Base-by-base conservation (phyloP, 306 rosid genomes). In the Mimosa pudica region DNA sequence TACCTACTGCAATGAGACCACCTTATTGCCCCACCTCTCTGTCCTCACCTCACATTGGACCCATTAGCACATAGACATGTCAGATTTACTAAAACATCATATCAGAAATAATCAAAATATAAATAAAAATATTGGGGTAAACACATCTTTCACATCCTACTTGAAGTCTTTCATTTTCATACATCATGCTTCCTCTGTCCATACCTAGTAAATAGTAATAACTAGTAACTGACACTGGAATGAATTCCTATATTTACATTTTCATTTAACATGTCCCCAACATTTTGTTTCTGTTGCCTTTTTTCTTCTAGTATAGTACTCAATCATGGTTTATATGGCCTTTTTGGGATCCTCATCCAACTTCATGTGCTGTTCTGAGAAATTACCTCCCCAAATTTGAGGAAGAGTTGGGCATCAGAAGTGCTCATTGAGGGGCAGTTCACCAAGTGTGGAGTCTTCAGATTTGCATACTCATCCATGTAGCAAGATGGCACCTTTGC, bases 321-420 rank as follows among this genome's bases (percentile, higher is more conserved):
- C 67, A 30, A 41, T 35, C 79, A 44, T 30, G 58, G 66, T 54
- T 62, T 52, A 70, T 35, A 54, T 48, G 76, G 77, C 46, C 58
- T 73, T 7, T 60, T 58, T 8, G 64, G 10, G 49, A n/a, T 64
- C 10, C 70, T 64, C 46, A 8, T 36, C 68, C 5, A 8, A n/a
- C 46, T 16, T 85, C 82, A 87, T 73, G 30, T 84, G 17, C 93
- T 92, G 86, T 89, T 90, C 61, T 86, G 97, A 65, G 97, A 89
- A 71, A 92, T 92, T 41, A 92, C 94, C 92, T 92, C 97, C 44
- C 97, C 97, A 57, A 92, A 92, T 80, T 92, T 90, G 79, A 88
- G 90, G 82, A 92, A 92, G 65, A 92, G 94, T 73, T 90, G 97
- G 20, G 92, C 96, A 48, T 92, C 97, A 1, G 97, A 90, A 71